phyloP scores from a whole-genome alignment of 306 rosid species.

The Citrullus mucosospermus region DNA sequence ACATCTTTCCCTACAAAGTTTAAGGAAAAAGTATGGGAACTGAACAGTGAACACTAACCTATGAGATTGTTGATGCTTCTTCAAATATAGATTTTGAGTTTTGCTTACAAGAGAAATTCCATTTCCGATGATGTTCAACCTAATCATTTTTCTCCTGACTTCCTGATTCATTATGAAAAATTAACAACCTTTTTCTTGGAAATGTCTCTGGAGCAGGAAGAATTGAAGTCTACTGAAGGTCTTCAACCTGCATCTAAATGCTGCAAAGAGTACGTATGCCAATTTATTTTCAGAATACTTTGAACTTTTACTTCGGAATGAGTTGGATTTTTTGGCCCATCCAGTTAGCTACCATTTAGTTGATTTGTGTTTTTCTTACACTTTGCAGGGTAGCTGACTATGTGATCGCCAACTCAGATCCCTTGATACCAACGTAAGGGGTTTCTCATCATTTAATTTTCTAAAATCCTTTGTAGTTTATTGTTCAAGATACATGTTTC shows the following conservation, averaged over 20 bases:
- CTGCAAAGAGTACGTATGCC: conserved; percentile 77
- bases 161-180: neutral
- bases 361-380: neutral
- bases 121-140: neutral
- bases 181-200: neutral
- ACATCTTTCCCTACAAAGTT: neutral
- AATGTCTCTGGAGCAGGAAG: conserved; percentile 42
- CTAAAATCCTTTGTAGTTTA: neutral
- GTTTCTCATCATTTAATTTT: neutral
- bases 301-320: neutral
- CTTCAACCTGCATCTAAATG: conserved; percentile 75
- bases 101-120: neutral
- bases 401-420: conserved; percentile 70
- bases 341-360: neutral
- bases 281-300: neutral
- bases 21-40: neutral
- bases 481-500: conserved; percentile 1
- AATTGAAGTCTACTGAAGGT: conserved; percentile 53
- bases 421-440: conserved; percentile 74
- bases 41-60: neutral
- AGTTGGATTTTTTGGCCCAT: neutral
- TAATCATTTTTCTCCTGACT: conserved; percentile 6
- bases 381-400: conserved; percentile 63
- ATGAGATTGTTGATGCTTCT: neutral
- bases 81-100: neutral